Evolutionary conservation across 1,284 basidiomycete genomes (phyloP).

Genomic region (Marasmius fiardii): DNA sequence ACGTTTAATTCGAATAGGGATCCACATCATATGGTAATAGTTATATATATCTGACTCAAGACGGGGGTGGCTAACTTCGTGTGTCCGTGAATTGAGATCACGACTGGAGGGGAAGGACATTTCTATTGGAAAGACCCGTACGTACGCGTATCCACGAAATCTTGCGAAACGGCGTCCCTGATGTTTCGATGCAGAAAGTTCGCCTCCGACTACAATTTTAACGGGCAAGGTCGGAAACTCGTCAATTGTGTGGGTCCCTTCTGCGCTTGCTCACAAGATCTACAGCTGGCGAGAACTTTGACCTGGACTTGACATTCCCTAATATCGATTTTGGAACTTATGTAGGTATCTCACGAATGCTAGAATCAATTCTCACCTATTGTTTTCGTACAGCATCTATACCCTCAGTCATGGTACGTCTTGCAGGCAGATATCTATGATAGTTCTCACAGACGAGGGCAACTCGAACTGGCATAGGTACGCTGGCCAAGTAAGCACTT

Average conservation of each 20-base stretch:
- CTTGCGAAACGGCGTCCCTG: neutral
- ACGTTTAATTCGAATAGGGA: constrained; percentile 33
- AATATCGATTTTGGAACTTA: constrained; percentile 59
- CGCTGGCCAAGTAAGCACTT: constrained; percentile 25
- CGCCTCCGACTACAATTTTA: constrained; percentile 52
- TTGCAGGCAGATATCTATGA: neutral
- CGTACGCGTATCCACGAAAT: constrained; percentile 26
- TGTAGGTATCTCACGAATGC: constrained; percentile 26
- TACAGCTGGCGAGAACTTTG: constrained; percentile 54
- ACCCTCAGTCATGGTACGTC: constrained; percentile 47
- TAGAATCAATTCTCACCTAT: neutral
- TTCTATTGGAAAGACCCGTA: constrained; percentile 45
- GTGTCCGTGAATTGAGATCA: constrained; percentile 27
- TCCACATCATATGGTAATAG: constrained; percentile 38
- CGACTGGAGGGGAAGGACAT: constrained; percentile 56
- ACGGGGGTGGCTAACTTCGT: neutral
- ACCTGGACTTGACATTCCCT: constrained; percentile 40
- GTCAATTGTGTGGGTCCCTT: neutral
- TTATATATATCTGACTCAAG: neutral
- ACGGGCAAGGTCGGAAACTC: constrained; percentile 42
- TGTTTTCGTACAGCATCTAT: constrained; percentile 39
- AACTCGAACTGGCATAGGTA: constrained; percentile 27
- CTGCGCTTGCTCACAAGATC: neutral
- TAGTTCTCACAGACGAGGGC: neutral
- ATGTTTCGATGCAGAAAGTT: constrained; percentile 21